phyloP scores from a whole-genome alignment of 106 monocot genomes.

The Dendrobium huoshanense region DNA sequence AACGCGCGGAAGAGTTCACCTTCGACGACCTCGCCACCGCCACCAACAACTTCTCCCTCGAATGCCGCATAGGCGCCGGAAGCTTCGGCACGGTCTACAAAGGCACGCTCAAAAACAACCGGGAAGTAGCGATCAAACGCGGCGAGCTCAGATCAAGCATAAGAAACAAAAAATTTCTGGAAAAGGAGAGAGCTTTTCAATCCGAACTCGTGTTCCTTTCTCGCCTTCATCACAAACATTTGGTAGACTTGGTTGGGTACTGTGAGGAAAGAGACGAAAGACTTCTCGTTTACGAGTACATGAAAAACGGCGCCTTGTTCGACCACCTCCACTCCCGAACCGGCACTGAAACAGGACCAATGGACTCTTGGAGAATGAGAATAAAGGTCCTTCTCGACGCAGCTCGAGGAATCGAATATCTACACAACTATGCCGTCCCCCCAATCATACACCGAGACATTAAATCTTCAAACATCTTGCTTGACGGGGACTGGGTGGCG shows the following conservation, averaged over 20 bases:
- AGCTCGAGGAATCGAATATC: conserved; percentile 45
- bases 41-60: neutral
- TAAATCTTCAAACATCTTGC: conserved; percentile 63
- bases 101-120: conserved; percentile 18
- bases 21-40: conserved; percentile 4
- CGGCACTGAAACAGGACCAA: neutral
- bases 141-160: conserved; percentile 9
- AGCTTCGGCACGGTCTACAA: conserved; percentile 30
- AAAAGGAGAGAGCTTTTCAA: conserved; percentile 49
- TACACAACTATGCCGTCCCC: conserved; percentile 56
- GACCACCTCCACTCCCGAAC: conserved; percentile 36
- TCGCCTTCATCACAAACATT: conserved; percentile 55
- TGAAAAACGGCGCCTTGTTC: conserved; percentile 55
- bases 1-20: neutral
- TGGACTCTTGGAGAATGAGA: conserved; percentile 45
- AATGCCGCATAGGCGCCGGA: conserved; percentile 19
- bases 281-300: conserved; percentile 61
- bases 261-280: conserved; percentile 46
- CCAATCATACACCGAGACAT: conserved; percentile 69
- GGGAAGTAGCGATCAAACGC: conserved; percentile 30
- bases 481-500: conserved; percentile 47
- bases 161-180: conserved; percentile 5
- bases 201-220: conserved; percentile 49
- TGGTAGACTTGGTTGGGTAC: conserved; percentile 42
- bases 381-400: conserved; percentile 51